phyloP scores from a whole-genome alignment of 192 early-diverging fungal species.

The Kickxella alabastrina region DNA sequence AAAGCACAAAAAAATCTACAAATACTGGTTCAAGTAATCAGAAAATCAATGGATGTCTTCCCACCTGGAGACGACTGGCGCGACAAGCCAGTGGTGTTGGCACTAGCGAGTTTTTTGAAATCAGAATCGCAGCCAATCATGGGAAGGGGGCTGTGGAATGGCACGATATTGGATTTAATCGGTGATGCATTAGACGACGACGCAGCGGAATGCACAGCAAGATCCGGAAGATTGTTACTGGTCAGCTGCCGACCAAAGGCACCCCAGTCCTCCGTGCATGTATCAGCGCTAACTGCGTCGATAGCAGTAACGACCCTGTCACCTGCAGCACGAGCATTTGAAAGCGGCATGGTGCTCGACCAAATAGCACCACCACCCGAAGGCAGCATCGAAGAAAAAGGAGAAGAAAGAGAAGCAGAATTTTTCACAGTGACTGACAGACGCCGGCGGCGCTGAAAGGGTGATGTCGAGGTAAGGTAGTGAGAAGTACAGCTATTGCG shows the following conservation, averaged over 20 bases:
- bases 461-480: neutral
- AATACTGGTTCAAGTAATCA: slow-evolving; percentile 24
- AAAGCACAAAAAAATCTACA: no score
- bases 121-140: no score
- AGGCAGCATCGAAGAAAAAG: no score
- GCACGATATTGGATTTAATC: slow-evolving; percentile 6
- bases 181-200: slow-evolving; percentile 22
- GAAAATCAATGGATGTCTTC: slow-evolving; percentile 43
- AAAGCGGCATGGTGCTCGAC: neutral
- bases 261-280: neutral
- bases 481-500: neutral
- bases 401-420: no score
- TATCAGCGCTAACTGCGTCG: neutral
- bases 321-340: neutral
- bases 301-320: neutral
- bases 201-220: slow-evolving; percentile 1
- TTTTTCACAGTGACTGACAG: neutral
- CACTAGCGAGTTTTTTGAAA: no score
- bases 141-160: slow-evolving; percentile 3
- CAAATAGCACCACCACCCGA: neutral
- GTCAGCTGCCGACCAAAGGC: slow-evolving; percentile 1
- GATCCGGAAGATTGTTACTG: slow-evolving; percentile 13
- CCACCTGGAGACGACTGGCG: neutral
- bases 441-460: neutral
- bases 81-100: no score